These are phyloP conservation scores for Trichomonascaceae sp. DNA, from an alignment of 1,139 yeast species.

Conservation along the genomic window DNA sequence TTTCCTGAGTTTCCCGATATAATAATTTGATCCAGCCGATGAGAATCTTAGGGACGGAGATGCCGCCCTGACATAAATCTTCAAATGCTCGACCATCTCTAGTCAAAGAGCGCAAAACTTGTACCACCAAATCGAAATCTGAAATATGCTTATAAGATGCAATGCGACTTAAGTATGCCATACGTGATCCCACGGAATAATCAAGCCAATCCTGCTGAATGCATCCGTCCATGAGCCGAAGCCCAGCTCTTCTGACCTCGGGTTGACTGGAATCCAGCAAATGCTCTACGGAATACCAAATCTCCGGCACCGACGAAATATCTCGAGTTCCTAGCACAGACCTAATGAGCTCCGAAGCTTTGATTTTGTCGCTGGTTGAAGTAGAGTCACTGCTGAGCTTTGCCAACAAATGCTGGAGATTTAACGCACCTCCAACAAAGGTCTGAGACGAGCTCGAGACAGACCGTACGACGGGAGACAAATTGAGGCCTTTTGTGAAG, in stretches of 20 bases:
- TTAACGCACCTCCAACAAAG: slow-evolving; percentile 58
- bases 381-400: slow-evolving; percentile 35
- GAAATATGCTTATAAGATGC: slow-evolving; percentile 42
- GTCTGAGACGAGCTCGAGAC: slow-evolving; percentile 46
- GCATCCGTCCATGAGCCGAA: slow-evolving; percentile 52
- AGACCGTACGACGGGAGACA: slow-evolving; percentile 24
- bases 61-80: slow-evolving; percentile 45
- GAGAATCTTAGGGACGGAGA: slow-evolving; percentile 41
- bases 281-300: slow-evolving; percentile 67
- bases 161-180: slow-evolving; percentile 58
- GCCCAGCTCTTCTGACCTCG: slow-evolving; percentile 47
- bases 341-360: slow-evolving; percentile 48
- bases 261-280: slow-evolving; percentile 42
- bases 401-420: slow-evolving; percentile 42
- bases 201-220: slow-evolving; percentile 44
- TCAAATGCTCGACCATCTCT: slow-evolving; percentile 55
- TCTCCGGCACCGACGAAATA: slow-evolving; percentile 58
- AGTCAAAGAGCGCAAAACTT: slow-evolving; percentile 49
- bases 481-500: slow-evolving; percentile 11
- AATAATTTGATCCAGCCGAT: slow-evolving; percentile 33
- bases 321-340: slow-evolving; percentile 48
- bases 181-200: slow-evolving; percentile 39
- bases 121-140: slow-evolving; percentile 54
- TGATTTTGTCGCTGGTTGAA: slow-evolving; percentile 40
- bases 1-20: slow-evolving; percentile 29